Evolutionary conservation across 768 basidiomycete species (phyloP).

Genomic region (Floccularia luteovirens): DNA sequence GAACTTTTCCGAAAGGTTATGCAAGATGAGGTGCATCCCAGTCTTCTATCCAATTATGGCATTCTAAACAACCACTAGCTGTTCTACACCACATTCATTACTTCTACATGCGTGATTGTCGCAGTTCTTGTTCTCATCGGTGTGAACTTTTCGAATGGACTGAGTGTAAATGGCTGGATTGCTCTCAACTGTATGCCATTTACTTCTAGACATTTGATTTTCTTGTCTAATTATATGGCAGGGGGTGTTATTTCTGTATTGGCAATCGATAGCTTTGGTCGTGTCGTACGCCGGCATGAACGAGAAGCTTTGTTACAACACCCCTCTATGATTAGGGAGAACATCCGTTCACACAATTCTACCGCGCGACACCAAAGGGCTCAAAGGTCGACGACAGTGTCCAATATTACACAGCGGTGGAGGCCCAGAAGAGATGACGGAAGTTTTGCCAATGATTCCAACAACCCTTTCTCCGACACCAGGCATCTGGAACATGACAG

Average conservation of each 20-base stretch:
- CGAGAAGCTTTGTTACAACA: constrained; percentile 45
- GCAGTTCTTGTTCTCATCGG: constrained; percentile 44
- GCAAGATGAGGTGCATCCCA: constrained; percentile 49
- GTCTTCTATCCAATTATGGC: background rate
- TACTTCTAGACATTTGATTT: background rate
- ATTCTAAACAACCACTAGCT: constrained; percentile 23
- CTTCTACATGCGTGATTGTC: constrained; percentile 37
- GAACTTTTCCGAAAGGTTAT: constrained; percentile 48
- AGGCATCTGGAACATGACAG: no score
- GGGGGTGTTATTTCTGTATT: constrained; percentile 51
- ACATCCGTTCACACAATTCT: constrained; percentile 18
- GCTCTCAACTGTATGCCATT: constrained; percentile 41
- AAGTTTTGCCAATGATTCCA: no score
- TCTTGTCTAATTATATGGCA: constrained; percentile 14
- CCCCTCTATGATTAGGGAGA: constrained; percentile 31
- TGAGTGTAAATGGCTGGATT: constrained; percentile 46
- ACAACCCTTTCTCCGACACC: no score
- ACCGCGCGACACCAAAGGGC: constrained; percentile 4
- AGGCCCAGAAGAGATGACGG: no score
- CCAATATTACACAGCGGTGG: no score
- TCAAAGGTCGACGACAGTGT: no score
- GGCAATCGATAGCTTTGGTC: constrained; percentile 51
- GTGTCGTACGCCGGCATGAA: constrained; percentile 56
- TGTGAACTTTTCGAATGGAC: constrained; percentile 33
- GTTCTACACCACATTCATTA: constrained; percentile 47